These are phyloP conservation scores for Trichoderma arundinaceum DNA, from an alignment of 2,329 filamentous ascomycete genomes.

Conservation along the genomic window DNA sequence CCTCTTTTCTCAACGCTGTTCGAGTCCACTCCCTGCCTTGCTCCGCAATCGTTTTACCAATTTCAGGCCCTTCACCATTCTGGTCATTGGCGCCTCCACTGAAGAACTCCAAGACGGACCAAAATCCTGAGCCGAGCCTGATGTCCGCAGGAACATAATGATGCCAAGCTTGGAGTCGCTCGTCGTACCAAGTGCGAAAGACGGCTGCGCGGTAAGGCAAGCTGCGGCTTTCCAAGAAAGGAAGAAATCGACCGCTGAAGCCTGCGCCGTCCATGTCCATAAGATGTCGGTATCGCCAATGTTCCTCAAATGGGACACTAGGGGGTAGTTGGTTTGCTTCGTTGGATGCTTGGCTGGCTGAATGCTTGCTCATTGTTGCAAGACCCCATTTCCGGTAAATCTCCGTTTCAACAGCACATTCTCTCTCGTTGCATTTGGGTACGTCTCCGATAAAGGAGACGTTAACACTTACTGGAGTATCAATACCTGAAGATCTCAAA, in stretches of 20 bases:
- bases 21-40: constrained; percentile 60
- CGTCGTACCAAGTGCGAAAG: constrained; percentile 70
- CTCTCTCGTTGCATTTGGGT: constrained; percentile 50
- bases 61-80: constrained; percentile 29
- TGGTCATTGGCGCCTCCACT: constrained; percentile 5
- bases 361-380: constrained; percentile 31
- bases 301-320: constrained; percentile 42
- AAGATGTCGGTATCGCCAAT: constrained; percentile 66
- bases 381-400: constrained; percentile 51
- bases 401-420: constrained; percentile 46
- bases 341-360: no score
- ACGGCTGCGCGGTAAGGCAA: constrained; percentile 68
- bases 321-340: constrained; percentile 8
- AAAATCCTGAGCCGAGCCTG: constrained; percentile 60
- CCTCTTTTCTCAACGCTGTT: constrained; percentile 65
- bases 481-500: constrained; percentile 36
- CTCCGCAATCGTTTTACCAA: constrained; percentile 38
- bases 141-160: constrained; percentile 68
- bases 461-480: constrained; percentile 41
- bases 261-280: constrained; percentile 74
- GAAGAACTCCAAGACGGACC: constrained; percentile 53
- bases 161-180: constrained; percentile 63
- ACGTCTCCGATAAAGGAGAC: constrained; percentile 50
- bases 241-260: constrained; percentile 69
- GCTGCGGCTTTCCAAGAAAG: constrained; percentile 68